Evolutionary conservation across 2,329 filamentous ascomycete species (phyloP).

Genomic region (Didymella glomerata): DNA sequence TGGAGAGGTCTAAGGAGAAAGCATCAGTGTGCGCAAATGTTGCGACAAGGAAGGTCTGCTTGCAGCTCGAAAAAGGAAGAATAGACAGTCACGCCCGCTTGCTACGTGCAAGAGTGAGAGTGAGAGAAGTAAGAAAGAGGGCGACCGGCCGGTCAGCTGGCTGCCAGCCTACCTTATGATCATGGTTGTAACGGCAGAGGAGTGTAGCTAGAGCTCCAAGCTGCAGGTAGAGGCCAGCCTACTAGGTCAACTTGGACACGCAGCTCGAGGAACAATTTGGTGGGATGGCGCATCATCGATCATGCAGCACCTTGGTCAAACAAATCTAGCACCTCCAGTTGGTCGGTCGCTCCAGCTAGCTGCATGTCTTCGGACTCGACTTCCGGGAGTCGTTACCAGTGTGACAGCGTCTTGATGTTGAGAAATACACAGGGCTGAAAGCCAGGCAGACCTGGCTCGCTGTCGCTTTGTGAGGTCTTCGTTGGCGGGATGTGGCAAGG

Average conservation of each 20-base stretch:
- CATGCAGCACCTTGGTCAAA: slow-evolving; percentile 9
- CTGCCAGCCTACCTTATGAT: slow-evolving; percentile 37
- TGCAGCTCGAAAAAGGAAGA: not conserved
- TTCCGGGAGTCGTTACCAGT: slow-evolving; percentile 23
- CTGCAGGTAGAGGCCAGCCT: slow-evolving; percentile 41
- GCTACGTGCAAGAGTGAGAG: slow-evolving; percentile 1
- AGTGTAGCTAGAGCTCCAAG: slow-evolving; percentile 41
- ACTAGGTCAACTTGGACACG: slow-evolving; percentile 40
- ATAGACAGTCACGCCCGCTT: not conserved
- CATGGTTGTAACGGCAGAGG: slow-evolving; percentile 31
- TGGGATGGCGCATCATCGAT: slow-evolving; percentile 33
- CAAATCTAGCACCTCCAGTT: slow-evolving; percentile 3
- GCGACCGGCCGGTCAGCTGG: slow-evolving; percentile 27
- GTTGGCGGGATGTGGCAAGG: not conserved
- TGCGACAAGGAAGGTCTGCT: not conserved
- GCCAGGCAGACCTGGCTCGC: slow-evolving; percentile 27
- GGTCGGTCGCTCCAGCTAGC: slow-evolving; percentile 2
- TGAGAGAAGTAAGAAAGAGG: slow-evolving; percentile 16
- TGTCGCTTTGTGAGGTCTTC: not conserved
- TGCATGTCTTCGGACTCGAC: slow-evolving; percentile 25
- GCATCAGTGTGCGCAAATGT: not conserved
- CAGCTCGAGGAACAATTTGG: slow-evolving; percentile 31
- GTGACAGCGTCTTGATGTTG: slow-evolving; percentile 38
- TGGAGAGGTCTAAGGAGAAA: not conserved
- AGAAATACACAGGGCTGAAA: slow-evolving; percentile 19